Base-by-base conservation (phyloP, 108 stramenopile genomes). In the Pseudonitzschia pungens region DNA sequence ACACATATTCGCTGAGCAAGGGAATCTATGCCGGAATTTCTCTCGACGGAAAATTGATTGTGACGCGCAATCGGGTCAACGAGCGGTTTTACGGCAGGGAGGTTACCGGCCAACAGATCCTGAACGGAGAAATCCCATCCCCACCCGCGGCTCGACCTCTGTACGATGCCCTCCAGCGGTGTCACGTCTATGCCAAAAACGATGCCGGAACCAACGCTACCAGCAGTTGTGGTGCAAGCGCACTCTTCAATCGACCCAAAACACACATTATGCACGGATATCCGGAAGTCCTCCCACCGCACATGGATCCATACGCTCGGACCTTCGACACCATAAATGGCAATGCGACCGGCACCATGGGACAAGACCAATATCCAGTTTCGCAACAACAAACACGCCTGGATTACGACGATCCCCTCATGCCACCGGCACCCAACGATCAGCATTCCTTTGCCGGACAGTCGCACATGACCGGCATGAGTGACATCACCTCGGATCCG, bases 21-120 rank as follows among this genome's bases (percentile, higher is more conserved):
- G 98, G 98, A 20, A 69, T 99, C 21, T 99, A 97, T 72, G 96
- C 92, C 0, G 98, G 98, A 4, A 78, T 97, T 29, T 93, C 94
- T 16, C 70, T 99, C 59, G 97, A 97, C 79, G 98, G 96, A 4
- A 87, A 92, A 26, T 75, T 97, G 21, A 86, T 98, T 62, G 68
- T 85, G 27, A 65, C 91, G 10, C 81, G 98, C 18, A 77, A 96
- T 33, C 82, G 96, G 42, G 95, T 99, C 48, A 99, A 98, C 78
- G 90, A 96, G 77, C 92, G 87, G 55, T 99, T 99, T 80, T 99
- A 99, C 75, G 98, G 98, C 21, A 69, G 81, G 15, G 40, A 75
- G 11, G 90, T 94, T 4, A 66, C 75, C 7, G 82, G 89, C 1
- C 45, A 70, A 28, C 92, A 93, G 57, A 68, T 96, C 7, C 76